Base-by-base conservation (phyloP, 139 green algal genomes). In the Medakamo hakoo region DNA sequence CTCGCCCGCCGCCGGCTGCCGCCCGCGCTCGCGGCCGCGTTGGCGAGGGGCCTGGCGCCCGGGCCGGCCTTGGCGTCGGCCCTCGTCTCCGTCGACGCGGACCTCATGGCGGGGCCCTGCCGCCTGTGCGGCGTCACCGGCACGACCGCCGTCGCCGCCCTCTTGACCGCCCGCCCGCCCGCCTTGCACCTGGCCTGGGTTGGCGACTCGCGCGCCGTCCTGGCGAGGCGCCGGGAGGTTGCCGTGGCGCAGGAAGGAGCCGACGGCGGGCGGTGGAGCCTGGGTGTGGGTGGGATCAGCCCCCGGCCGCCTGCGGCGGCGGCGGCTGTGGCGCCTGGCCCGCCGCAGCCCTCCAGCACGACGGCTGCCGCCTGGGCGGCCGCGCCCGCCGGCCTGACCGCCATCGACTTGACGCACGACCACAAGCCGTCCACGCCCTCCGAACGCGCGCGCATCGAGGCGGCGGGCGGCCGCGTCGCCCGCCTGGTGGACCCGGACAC, bases 71-170 rank as follows among this genome's bases (percentile, higher is more conserved):
- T 68, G 25, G 20, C 49, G 2, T 48, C 61, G 52, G 63, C 68
- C 0, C 93, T 92, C 66, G 60, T 84, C 57, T 71, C 83, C 29
- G 72, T 84, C n/a, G 74, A 95, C 64, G 70, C 62, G 21, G 76
- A n/a, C 65, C 0, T 58, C 92, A 16, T 48, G 27, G 21, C 62
- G 48, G 2, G 68, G 57, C 60, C 76, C 70, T 63, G 66, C 61
- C 24, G 78, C 92, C 27, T 80, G 71, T 86, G 76, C 64, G 76
- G 87, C 64, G 86, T 93, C 68, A 93, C 84, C 69, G 89, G 88
- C 31, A 86, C 71, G 58, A 95, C 88, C 1, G 81, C 82, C 1
- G 81, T 87, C 23, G 71, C 93, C 3, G 77, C 63, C 32, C 70
- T 89, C 57, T 93, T 24, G 68, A 73, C 49, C 76, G 70, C 18